Base-by-base conservation (phyloP, 192 early-diverging fungal species). In the Gryganskiella cystojenkinii region DNA sequence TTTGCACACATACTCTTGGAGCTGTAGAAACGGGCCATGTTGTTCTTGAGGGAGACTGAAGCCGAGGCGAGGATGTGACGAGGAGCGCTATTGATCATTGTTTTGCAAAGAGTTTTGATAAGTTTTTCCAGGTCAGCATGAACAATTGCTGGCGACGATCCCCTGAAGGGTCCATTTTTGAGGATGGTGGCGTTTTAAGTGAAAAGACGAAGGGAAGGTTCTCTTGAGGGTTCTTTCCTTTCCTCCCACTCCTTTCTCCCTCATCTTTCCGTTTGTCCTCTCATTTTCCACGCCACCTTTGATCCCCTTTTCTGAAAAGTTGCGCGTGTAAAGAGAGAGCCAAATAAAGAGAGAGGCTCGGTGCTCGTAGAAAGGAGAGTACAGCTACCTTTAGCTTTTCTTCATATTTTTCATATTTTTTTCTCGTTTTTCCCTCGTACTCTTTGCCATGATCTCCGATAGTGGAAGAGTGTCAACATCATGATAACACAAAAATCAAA, bases 11-110 rank as follows among this genome's bases (percentile, higher is more conserved):
- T 84, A 86, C 85, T 79, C 69, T 82, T 81, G 50, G 85, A 81
- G 71, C 85, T 86, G 67, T 86, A 86, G 64, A 67, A 78, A 56
- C 85, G 81, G 40, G 66, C 62, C 61, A 83, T 74, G 68, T 80
- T 86, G 49, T 51, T 35, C 61, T 75, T 65, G 43, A 79, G 46
- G 20, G 68, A 56, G 62, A 76, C 64, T 9, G 72, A 69, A 14
- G 78, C 63, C 37, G 83, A 63, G 67, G 81, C 80, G n/a, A 84
- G 72, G 56, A 72, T 67, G 40, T 81, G 79, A 34, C 74, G 80
- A 55, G 81, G 54, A 51, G 67, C 61, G 52, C 73, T 79, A 69
- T 53, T 58, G n/a, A n/a, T n/a, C n/a, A n/a, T n/a, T n/a, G n/a
- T n/a, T n/a, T n/a, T n/a, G n/a, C n/a, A n/a, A n/a, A n/a, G n/a